Percentiles rank a stretch among this genome's conserved stretches.
These are phyloP conservation scores for Yamadazyma trypodendri DNA, from an alignment of 1,139 yeast genomes.

Conservation along the genomic window DNA sequence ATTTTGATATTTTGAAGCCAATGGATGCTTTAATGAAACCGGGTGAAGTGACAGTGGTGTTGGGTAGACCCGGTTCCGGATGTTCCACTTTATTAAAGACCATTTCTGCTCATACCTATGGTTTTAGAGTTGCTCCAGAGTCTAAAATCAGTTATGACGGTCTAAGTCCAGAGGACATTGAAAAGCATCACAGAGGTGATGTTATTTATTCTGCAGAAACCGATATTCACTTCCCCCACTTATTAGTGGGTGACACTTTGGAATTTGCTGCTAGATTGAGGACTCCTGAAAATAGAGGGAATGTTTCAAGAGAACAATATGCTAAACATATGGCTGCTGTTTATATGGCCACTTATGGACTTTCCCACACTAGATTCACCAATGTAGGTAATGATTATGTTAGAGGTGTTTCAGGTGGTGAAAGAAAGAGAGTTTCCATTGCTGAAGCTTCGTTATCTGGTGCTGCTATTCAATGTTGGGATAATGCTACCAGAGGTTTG, in stretches of 20 bases:
- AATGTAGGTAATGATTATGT: slow-evolving; percentile 38
- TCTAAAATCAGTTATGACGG: slow-evolving; percentile 47
- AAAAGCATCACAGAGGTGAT: slow-evolving; percentile 46
- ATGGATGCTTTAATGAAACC: slow-evolving; percentile 36
- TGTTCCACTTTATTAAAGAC: slow-evolving; percentile 36
- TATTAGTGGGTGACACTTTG: slow-evolving; percentile 52
- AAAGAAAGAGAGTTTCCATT: slow-evolving; percentile 44
- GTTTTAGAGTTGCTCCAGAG: slow-evolving; percentile 30
- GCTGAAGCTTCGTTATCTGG: slow-evolving; percentile 42
- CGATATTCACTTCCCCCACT: slow-evolving; percentile 54
- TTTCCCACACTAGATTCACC: slow-evolving; percentile 33
- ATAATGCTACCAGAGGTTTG: slow-evolving; percentile 61
- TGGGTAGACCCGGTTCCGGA: slow-evolving; percentile 40
- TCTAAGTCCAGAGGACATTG: slow-evolving; percentile 47
- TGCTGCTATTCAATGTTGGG: slow-evolving; percentile 54
- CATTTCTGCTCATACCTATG: slow-evolving; percentile 35
- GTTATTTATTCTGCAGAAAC: slow-evolving; percentile 53
- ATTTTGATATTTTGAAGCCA: slow-evolving; percentile 31
- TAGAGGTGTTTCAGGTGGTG: slow-evolving; percentile 46
- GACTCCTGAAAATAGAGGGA: slow-evolving; percentile 42
- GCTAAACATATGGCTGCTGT: slow-evolving; percentile 44
- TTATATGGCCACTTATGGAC: slow-evolving; percentile 43
- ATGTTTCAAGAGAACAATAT: slow-evolving; percentile 36
- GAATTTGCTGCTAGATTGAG: slow-evolving; percentile 43
- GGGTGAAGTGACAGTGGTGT: slow-evolving; percentile 36